A percentile compares a stretch with the other conserved stretches of the same genome.
phyloP scores from a whole-genome alignment of 2,329 filamentous ascomycete genomes.

The Cadophora luteo-olivacea region DNA sequence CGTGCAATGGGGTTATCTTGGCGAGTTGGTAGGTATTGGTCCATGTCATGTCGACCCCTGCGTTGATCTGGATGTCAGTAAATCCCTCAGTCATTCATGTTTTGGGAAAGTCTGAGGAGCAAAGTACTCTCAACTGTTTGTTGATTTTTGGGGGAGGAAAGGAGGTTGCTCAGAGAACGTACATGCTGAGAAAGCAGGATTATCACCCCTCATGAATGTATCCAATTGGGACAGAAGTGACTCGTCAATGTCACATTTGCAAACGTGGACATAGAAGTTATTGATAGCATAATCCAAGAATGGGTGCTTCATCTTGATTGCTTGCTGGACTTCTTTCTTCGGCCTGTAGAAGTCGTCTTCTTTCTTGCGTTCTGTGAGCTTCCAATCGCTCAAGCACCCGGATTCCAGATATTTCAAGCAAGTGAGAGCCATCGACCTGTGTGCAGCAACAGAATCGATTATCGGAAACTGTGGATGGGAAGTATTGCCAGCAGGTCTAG shows the following conservation, averaged over 20 bases:
- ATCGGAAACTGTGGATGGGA: constrained; percentile 21
- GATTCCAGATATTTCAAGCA: constrained; percentile 22
- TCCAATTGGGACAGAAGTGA: background rate
- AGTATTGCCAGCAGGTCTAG: background rate
- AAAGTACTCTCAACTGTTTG: no score
- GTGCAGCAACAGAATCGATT: constrained; percentile 21
- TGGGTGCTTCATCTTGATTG: constrained; percentile 29
- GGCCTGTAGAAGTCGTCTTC: constrained; percentile 12
- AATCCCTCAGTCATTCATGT: no score
- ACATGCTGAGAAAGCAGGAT: constrained; percentile 19
- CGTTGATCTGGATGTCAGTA: no score
- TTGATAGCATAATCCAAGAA: constrained; percentile 34
- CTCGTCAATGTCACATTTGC: constrained; percentile 16
- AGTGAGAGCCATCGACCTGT: constrained; percentile 7
- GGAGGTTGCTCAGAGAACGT: no score
- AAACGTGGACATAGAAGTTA: constrained; percentile 29
- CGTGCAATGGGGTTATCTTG: constrained; percentile 22
- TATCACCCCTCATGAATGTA: constrained; percentile 17
- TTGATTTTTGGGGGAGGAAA: no score
- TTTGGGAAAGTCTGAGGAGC: no score
- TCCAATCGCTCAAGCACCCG: constrained; percentile 18
- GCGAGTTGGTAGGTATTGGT: background rate
- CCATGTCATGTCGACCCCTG: constrained; percentile 20
- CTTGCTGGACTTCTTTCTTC: constrained; percentile 2
- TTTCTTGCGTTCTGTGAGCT: constrained; percentile 4